Base-by-base conservation (phyloP, 208 protist species). In the Sergeia podlipaevii region DNA sequence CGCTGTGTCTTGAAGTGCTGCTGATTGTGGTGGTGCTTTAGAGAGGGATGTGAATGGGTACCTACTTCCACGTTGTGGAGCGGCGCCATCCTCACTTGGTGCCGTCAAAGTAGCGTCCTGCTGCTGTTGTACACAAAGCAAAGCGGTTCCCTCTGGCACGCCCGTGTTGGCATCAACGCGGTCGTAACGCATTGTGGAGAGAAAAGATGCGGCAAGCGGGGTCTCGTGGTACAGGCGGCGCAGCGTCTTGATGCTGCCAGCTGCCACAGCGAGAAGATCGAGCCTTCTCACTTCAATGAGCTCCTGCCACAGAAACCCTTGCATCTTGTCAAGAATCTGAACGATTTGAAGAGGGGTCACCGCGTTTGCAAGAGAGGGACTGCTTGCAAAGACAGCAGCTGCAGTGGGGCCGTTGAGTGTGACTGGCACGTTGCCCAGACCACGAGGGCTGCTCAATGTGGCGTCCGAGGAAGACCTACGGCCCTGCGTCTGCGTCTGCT, bases 131-230 rank as follows among this genome's bases (percentile, higher is more conserved):
- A 32, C n/a, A 20, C 26, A n/a, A 7, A 46, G 57, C 34, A 63
- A 47, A 4, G 30, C 2, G 39, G 77, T 66, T 4, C 71, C 77
- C 34, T 92, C 85, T 15, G 77, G 74, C 50, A 86, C 33, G 5
- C 85, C 85, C 23, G 67, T 92, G n/a, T 52, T 51, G 15, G 66
- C 34, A 44, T 92, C 74, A 26, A 92, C 73, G 24, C 80, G 85
- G 65, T 92, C 77, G 65, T 92, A 92, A 17, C 75, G 70, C 54
- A 84, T 71, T 18, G 59, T 64, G 28, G 55, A 65, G 43, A 92
- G 36, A 11, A 72, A 70, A 27, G 55, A 13, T 13, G 51, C 39
- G 36, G 66, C 32, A 38, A 58, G 53, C 24, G 66, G 55, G 36
- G 39, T 46, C 17, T 51, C 38, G 33, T 11, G 20, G 47, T 77